Percentiles rank a stretch among this genome's conserved stretches.
Evolutionary conservation across 306 rosid genomes (phyloP).

Genomic region (Arachis stenosperma): DNA sequence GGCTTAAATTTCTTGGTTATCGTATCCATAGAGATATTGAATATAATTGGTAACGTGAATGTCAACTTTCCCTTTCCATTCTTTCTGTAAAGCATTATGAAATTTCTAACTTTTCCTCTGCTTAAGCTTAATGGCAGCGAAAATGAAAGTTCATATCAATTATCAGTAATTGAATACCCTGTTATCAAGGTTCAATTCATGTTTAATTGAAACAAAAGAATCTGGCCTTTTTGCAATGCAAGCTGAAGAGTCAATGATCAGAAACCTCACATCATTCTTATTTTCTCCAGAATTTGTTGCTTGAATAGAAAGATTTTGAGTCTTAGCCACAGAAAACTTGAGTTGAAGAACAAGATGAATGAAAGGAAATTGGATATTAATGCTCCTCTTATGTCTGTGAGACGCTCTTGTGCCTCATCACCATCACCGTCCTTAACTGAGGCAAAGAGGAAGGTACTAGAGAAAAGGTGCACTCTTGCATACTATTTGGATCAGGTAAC

Average conservation of each 20-base stretch:
- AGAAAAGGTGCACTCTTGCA: conserved; percentile 48
- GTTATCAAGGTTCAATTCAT: not conserved
- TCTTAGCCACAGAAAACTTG: conserved; percentile 3
- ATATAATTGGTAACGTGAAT: not conserved
- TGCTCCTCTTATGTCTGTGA: conserved; percentile 85
- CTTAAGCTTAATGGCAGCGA: not conserved
- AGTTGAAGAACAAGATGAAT: conserved; percentile 52
- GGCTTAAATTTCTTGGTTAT: not conserved
- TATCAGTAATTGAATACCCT: not conserved
- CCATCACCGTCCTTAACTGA: conserved; percentile 48
- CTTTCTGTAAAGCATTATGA: not conserved
- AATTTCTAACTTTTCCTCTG: too few species aligned
- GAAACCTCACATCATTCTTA: not conserved
- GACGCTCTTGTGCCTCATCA: conserved; percentile 59
- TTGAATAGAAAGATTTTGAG: conserved; percentile 25
- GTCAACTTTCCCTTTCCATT: not conserved
- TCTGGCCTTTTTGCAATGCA: conserved; percentile 2
- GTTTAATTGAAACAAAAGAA: conserved; percentile 25
- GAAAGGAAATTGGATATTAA: conserved; percentile 75
- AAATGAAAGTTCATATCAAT: not conserved
- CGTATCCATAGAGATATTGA: not conserved
- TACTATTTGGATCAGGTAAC: conserved; percentile 65
- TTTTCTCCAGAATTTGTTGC: conserved; percentile 39
- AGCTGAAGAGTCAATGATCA: conserved; percentile 13
- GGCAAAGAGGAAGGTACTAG: conserved; percentile 49